Percentiles rank a stretch among this genome's conserved stretches.
Conservation (phyloP, 2,329 filamentous ascomycete species). For the Fusarium multiceps region DNA sequence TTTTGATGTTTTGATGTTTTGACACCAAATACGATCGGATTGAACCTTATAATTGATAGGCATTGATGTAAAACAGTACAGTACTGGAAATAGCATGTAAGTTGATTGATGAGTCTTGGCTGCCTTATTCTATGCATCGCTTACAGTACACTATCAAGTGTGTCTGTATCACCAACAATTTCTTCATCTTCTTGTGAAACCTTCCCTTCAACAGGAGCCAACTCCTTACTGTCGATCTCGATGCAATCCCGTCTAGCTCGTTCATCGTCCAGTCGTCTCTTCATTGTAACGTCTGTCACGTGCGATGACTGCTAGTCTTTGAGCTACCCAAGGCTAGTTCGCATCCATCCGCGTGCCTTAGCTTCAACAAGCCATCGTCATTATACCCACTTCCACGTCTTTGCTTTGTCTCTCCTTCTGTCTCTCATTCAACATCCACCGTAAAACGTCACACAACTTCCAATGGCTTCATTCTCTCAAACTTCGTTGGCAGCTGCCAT, state of each 20-base stretch:
- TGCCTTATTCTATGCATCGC: neutral
- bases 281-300: neutral
- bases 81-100: neutral
- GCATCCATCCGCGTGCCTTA: neutral
- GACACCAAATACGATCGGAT: neutral
- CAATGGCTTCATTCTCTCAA: slow-evolving; percentile 31
- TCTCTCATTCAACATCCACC: neutral
- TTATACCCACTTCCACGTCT: neutral
- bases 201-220: neutral
- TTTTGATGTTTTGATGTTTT: neutral
- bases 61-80: neutral
- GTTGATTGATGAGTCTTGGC: neutral
- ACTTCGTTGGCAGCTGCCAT: slow-evolving; percentile 40
- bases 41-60: neutral
- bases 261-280: neutral
- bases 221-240: slow-evolving; percentile 3
- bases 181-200: neutral
- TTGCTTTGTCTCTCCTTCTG: neutral
- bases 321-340: neutral
- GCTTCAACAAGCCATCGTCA: slow-evolving; percentile 1
- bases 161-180: neutral
- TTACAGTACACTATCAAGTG: neutral
- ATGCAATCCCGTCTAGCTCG: neutral
- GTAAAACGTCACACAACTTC: neutral
- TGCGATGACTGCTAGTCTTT: neutral